Conservation (phyloP, 371 early-diverging fungal genomes). For the Mucor piriformis region DNA sequence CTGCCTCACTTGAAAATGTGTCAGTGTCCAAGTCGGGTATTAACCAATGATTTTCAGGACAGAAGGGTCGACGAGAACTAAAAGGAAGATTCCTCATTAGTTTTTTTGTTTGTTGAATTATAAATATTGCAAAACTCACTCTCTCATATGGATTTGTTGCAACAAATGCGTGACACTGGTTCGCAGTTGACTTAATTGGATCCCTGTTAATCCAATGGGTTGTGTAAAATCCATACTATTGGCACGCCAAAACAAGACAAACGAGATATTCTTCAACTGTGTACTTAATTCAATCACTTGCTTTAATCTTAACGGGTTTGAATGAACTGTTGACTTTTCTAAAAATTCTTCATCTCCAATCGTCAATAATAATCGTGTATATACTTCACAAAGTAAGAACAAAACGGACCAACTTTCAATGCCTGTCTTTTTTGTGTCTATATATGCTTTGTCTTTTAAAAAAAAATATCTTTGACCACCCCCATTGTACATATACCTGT, state of each 20-base stretch:
- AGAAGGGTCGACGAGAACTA: slow-evolving; percentile 72
- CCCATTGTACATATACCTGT: too few species aligned
- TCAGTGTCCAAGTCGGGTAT: slow-evolving; percentile 68
- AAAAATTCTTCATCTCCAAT: slow-evolving; percentile 85
- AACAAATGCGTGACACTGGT: slow-evolving; percentile 68
- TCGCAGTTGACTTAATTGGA: slow-evolving; percentile 59
- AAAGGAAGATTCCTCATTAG: too few species aligned
- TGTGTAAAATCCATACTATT: slow-evolving; percentile 42
- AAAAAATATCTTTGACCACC: too few species aligned
- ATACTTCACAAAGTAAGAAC: slow-evolving; percentile 73
- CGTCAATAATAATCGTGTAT: slow-evolving; percentile 72
- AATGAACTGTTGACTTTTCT: slow-evolving; percentile 18
- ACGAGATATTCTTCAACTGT: slow-evolving; percentile 68
- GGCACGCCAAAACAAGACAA: slow-evolving; percentile 71
- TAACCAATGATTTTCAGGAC: slow-evolving; percentile 77
- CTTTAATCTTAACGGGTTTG: slow-evolving; percentile 51
- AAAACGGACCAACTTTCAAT: slow-evolving; percentile 56
- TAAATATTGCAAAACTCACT: slow-evolving; percentile 51
- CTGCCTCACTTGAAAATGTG: slow-evolving; percentile 62
- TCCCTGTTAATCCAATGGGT: slow-evolving; percentile 49
- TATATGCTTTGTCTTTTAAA: background rate
- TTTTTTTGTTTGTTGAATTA: too few species aligned
- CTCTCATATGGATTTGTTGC: slow-evolving; percentile 81
- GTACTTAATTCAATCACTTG: slow-evolving; percentile 60
- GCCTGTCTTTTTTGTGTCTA: background rate